phyloP scores from a whole-genome alignment of 2,329 filamentous ascomycete species.

The Colletotrichum sp. region DNA sequence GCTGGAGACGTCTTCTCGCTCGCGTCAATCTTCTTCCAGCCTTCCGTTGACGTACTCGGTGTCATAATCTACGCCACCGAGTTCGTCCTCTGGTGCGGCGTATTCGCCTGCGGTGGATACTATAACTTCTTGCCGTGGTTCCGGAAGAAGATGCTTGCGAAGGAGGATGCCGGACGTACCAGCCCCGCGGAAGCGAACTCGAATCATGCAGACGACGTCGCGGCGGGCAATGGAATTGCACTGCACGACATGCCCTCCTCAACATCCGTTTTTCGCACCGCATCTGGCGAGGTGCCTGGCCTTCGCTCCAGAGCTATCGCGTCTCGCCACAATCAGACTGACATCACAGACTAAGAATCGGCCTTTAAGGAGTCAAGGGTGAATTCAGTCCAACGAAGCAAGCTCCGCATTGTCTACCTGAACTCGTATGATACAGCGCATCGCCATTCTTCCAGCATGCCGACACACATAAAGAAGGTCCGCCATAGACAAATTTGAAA shows the following conservation, averaged over 20 bases:
- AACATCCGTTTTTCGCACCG: conserved; percentile 68
- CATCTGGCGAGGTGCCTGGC: conserved; percentile 34
- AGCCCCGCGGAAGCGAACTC: not conserved
- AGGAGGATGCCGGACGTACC: not conserved
- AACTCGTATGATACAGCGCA: conserved; percentile 12
- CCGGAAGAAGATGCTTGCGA: conserved; percentile 33
- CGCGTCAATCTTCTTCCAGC: conserved; percentile 67
- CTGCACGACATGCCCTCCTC: conserved; percentile 60
- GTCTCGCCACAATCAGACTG: not conserved
- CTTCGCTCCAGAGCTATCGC: not conserved
- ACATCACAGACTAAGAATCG: not conserved
- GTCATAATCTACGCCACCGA: conserved; percentile 72
- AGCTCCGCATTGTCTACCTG: conserved; percentile 11
- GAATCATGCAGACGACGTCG: not conserved
- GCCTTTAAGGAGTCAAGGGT: not conserved
- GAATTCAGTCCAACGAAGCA: not conserved
- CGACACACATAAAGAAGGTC: not conserved
- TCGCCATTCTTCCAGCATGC: not conserved
- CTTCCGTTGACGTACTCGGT: conserved; percentile 62
- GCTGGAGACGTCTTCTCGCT: conserved; percentile 72
- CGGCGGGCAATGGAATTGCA: conserved; percentile 29
- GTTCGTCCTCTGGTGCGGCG: conserved; percentile 69
- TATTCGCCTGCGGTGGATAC: conserved; percentile 69
- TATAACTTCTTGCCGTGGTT: conserved; percentile 69
- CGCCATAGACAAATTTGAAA: not conserved